Percentiles rank a stretch among this genome's conserved stretches.
phyloP scores from a whole-genome alignment of 2,329 filamentous ascomycete species.

The Aspergillus sp. region DNA sequence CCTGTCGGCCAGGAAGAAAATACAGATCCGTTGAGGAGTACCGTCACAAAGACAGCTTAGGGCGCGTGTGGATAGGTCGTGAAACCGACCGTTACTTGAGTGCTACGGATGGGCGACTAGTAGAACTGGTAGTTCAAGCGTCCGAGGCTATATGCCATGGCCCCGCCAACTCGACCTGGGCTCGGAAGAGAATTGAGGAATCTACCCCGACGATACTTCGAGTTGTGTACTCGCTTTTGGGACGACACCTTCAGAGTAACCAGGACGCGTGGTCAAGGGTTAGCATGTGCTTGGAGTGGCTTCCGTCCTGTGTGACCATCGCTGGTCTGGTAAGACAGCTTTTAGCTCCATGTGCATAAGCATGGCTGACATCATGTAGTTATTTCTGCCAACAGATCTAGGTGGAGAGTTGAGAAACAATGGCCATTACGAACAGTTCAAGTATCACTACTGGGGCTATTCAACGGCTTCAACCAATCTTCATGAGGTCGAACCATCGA shows the following conservation, averaged over 20 bases:
- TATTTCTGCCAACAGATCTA: not conserved
- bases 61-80: too few relatives aligned
- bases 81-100: not conserved
- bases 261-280: too few relatives aligned
- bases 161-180: not conserved
- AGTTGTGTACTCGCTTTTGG: too few relatives aligned
- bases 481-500: not conserved
- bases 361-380: not conserved
- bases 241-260: too few relatives aligned
- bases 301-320: too few relatives aligned
- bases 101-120: conserved; percentile 1
- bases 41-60: too few relatives aligned
- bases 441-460: conserved; percentile 3
- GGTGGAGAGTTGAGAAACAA: conserved; percentile 1
- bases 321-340: too few relatives aligned
- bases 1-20: too few relatives aligned
- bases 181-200: not conserved
- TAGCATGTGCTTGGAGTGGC: too few relatives aligned
- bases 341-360: too few relatives aligned
- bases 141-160: not conserved
- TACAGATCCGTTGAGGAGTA: too few relatives aligned
- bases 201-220: too few relatives aligned
- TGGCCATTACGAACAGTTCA: conserved; percentile 2
- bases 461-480: not conserved
- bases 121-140: not conserved